A percentile compares a stretch with the other conserved stretches of the same genome.
Conservation (phyloP, 129 eudicot species). For the Deinandra increscens region DNA sequence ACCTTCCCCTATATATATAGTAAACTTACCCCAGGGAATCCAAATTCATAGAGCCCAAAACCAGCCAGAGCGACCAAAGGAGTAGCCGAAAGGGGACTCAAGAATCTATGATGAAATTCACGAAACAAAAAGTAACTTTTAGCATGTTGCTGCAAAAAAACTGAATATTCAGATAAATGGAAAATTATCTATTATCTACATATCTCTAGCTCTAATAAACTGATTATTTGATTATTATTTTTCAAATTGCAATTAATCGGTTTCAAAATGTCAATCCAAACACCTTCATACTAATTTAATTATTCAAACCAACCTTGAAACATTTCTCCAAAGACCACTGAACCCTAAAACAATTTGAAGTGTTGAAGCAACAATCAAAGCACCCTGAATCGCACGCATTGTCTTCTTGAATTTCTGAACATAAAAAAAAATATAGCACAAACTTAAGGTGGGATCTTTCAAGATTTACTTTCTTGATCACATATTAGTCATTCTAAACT, state of each 20-base stretch:
- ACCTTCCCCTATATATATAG: conserved; percentile 1
- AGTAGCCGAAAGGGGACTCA: conserved; percentile 65
- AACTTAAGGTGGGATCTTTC: not conserved
- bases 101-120: conserved; percentile 34
- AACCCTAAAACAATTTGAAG: conserved; percentile 91
- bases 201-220: not conserved
- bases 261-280: not conserved
- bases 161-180: not conserved
- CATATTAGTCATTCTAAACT: not conserved
- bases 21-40: conserved; percentile 68
- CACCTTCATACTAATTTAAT: not conserved
- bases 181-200: not conserved
- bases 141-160: not conserved
- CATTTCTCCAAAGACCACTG: conserved; percentile 96
- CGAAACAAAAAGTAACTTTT: conserved; percentile 6
- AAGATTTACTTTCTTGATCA: conserved; percentile 10
- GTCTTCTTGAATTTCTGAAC: conserved; percentile 78
- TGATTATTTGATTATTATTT: not conserved
- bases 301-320: conserved; percentile 53
- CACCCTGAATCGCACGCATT: conserved; percentile 94
- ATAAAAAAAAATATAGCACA: not conserved
- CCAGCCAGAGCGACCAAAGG: conserved; percentile 68
- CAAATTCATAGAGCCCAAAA: conserved; percentile 73
- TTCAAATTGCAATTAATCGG: not conserved
- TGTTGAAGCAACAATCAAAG: conserved; percentile 82